These are phyloP conservation scores for Sequoia sempervirens DNA, from an alignment of 75 land plant species.

Conservation along the genomic window DNA sequence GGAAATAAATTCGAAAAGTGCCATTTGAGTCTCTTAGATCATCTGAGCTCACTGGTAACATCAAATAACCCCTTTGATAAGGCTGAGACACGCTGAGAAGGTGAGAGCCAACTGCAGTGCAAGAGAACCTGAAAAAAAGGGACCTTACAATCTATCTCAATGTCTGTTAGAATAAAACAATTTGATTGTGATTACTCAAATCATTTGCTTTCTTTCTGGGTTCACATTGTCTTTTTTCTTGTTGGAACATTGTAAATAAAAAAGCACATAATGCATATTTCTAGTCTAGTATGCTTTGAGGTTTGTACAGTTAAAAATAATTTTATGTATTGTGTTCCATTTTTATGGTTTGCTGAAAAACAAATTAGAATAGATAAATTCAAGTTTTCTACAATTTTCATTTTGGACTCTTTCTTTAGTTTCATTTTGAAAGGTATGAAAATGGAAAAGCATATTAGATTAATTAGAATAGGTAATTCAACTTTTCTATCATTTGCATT, in stretches of 20 bases:
- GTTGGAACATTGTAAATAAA: neutral
- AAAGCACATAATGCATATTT: neutral
- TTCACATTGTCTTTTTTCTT: neutral
- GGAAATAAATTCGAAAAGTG: no score
- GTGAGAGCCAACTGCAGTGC: no score
- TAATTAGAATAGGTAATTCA: neutral
- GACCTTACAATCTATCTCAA: neutral
- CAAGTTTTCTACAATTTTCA: neutral
- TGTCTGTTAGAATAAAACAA: neutral
- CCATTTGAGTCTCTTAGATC: no score
- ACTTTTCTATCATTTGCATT: neutral
- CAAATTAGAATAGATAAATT: neutral
- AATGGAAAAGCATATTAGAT: neutral
- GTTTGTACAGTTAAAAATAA: neutral
- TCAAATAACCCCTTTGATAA: no score
- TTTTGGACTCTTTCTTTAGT: neutral
- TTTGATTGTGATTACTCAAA: neutral
- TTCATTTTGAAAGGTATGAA: neutral
- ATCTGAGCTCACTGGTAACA: no score
- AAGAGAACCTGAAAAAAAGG: no score
- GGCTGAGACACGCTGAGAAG: no score
- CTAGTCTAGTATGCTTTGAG: neutral
- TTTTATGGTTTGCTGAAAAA: neutral
- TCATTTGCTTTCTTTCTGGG: neutral
- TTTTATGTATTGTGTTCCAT: neutral